Conservation (phyloP, 495 filamentous ascomycete genomes). For the Penicillium ochrochloron region DNA sequence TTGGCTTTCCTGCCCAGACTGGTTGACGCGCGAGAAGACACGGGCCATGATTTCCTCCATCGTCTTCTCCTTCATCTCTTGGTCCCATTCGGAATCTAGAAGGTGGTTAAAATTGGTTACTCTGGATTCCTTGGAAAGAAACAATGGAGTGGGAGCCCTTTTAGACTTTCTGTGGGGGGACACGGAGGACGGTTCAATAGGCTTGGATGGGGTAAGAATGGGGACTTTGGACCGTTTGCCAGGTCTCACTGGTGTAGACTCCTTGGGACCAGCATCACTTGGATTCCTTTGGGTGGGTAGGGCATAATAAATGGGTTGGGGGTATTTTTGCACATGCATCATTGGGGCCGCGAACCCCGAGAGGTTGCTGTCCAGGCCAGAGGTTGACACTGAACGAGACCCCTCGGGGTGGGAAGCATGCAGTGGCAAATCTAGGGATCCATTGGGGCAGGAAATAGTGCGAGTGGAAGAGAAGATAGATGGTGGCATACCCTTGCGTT, state of each 20-base stretch:
- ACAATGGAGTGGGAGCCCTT: constrained; percentile 40
- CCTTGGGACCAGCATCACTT: neutral
- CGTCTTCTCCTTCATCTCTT: constrained; percentile 64
- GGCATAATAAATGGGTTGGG: neutral
- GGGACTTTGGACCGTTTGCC: constrained; percentile 2
- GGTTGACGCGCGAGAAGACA: constrained; percentile 65
- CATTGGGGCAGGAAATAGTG: constrained; percentile 31
- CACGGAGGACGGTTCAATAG: constrained; percentile 5
- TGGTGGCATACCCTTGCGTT: constrained; percentile 71
- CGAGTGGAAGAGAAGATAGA: constrained; percentile 36
- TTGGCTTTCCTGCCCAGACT: constrained; percentile 62
- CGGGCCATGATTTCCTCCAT: constrained; percentile 66
- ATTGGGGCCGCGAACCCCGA: neutral
- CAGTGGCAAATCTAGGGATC: constrained; percentile 11
- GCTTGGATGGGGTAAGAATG: constrained; percentile 12
- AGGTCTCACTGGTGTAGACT: constrained; percentile 3
- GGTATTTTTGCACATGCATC: neutral
- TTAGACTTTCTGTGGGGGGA: constrained; percentile 30
- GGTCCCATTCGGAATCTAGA: constrained; percentile 69
- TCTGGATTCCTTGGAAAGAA: constrained; percentile 75
- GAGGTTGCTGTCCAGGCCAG: no score
- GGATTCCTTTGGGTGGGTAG: neutral
- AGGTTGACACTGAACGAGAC: neutral
- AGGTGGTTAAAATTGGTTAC: constrained; percentile 49
- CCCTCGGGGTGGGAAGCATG: neutral